Percentiles rank a stretch among this genome's conserved stretches.
These are phyloP conservation scores for Smittium culicis DNA, from an alignment of 371 early-diverging fungal species.

Conservation along the genomic window DNA sequence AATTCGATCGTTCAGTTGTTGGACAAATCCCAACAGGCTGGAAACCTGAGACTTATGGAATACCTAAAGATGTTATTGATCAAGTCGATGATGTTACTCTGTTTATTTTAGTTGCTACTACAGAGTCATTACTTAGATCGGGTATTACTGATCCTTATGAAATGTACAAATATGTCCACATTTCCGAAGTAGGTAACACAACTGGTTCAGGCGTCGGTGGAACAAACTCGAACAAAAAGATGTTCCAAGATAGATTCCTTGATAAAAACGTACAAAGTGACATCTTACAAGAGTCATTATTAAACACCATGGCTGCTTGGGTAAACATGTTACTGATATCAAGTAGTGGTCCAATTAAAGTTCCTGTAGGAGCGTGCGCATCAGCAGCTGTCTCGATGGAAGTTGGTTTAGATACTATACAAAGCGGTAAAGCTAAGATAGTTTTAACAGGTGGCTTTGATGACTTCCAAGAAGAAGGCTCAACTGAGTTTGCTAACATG, in stretches of 20 bases:
- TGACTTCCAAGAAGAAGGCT: conserved; percentile 85
- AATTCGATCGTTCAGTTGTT: conserved; percentile 83
- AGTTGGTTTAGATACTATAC: conserved; percentile 79
- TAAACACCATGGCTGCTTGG: conserved; percentile 95
- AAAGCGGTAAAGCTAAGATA: conserved; percentile 84
- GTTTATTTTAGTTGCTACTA: conserved; percentile 78
- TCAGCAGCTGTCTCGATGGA: conserved; percentile 87
- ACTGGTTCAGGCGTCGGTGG: conserved; percentile 84
- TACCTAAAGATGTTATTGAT: conserved; percentile 75
- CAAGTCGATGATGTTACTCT: conserved; percentile 87
- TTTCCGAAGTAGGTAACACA: conserved; percentile 84
- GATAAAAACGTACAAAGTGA: conserved; percentile 86
- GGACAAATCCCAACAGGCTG: conserved; percentile 94
- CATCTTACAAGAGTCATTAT: conserved; percentile 90
- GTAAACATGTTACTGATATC: conserved; percentile 89
- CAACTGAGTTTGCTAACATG: conserved; percentile 94
- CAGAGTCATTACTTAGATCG: conserved; percentile 79
- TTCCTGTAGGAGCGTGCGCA: conserved; percentile 89
- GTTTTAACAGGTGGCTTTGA: conserved; percentile 91
- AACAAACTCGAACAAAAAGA: conserved; percentile 55
- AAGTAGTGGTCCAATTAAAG: conserved; percentile 91
- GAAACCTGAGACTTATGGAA: conserved; percentile 82
- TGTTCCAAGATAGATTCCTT: conserved; percentile 60
- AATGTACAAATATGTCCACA: conserved; percentile 91
- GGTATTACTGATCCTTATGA: conserved; percentile 96